A percentile compares a stretch with the other conserved stretches of the same genome.
Conservation (phyloP, 805 yeast genomes). For the Wickerhamiella qilinensis region DNA sequence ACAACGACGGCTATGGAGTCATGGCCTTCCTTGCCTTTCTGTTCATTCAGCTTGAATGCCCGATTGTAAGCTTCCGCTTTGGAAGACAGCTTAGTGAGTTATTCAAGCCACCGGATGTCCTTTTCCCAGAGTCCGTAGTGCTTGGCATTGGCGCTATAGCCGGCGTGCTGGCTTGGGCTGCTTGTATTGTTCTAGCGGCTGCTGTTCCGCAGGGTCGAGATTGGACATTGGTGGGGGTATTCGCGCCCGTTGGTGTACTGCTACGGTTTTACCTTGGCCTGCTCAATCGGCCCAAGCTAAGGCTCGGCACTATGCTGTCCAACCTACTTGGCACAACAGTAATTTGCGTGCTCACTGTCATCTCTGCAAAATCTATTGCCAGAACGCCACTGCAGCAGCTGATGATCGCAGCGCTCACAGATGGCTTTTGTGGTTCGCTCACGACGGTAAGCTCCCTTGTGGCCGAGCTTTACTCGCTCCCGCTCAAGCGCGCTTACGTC, state of each 20-base stretch:
- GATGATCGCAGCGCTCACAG: conserved; percentile 35
- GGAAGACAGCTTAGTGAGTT: not conserved
- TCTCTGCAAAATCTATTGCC: conserved; percentile 29
- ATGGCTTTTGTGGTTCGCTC: conserved; percentile 57
- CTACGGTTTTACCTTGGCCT: conserved; percentile 39
- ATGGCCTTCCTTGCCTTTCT: conserved; percentile 57
- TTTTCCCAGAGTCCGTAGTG: not conserved
- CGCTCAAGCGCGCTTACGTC: conserved; percentile 24
- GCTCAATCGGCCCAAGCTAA: conserved; percentile 34
- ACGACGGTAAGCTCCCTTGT: conserved; percentile 70
- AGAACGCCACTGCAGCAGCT: conserved; percentile 23
- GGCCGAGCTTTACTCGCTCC: conserved; percentile 38
- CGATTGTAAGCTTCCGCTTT: not conserved
- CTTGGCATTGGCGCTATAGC: conserved; percentile 12
- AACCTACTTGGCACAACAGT: conserved; percentile 34
- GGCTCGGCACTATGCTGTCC: conserved; percentile 35
- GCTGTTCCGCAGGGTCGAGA: conserved; percentile 33
- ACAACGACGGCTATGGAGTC: conserved; percentile 62
- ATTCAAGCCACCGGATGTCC: not conserved
- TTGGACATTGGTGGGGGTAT: conserved; percentile 53
- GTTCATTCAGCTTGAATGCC: conserved; percentile 31
- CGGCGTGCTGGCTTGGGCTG: conserved; percentile 22
- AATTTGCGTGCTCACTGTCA: conserved; percentile 28
- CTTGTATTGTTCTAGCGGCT: conserved; percentile 29
- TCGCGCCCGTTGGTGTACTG: conserved; percentile 60